Conservation (phyloP, 169 alveolate species). For the Sarcocystis neurona region DNA sequence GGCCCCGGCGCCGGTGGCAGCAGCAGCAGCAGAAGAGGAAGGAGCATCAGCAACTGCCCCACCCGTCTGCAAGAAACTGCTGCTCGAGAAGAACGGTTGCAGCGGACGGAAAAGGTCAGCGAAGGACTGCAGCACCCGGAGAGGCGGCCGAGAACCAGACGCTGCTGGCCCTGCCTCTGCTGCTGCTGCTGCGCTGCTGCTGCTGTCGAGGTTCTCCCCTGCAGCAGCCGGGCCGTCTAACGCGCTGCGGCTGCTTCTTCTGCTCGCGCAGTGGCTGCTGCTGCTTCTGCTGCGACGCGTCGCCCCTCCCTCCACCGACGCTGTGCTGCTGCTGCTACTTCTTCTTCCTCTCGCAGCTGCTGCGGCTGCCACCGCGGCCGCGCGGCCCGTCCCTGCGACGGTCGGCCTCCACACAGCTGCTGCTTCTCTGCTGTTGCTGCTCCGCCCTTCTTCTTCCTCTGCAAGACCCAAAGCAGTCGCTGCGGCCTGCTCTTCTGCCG, state of each 20-base stretch:
- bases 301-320: not conserved
- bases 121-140: not conserved
- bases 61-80: not conserved
- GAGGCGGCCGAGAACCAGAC: not conserved
- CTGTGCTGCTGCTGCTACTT: not conserved
- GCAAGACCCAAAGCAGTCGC: not conserved
- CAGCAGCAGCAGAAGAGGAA: not conserved
- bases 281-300: not conserved
- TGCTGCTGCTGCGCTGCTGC: not conserved
- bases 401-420: not conserved
- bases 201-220: not conserved
- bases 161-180: slow-evolving; percentile 5
- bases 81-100: too few species aligned
- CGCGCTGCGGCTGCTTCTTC: not conserved
- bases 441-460: not conserved
- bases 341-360: not conserved
- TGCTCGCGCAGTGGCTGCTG: not conserved
- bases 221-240: not conserved
- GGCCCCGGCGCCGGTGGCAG: not conserved
- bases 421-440: not conserved
- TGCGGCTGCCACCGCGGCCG: not conserved
- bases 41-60: not conserved
- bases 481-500: not conserved
- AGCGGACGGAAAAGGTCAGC: not conserved
- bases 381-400: not conserved